Base-by-base conservation (phyloP, 1,284 basidiomycete species). In the Jaminaea rosea region DNA sequence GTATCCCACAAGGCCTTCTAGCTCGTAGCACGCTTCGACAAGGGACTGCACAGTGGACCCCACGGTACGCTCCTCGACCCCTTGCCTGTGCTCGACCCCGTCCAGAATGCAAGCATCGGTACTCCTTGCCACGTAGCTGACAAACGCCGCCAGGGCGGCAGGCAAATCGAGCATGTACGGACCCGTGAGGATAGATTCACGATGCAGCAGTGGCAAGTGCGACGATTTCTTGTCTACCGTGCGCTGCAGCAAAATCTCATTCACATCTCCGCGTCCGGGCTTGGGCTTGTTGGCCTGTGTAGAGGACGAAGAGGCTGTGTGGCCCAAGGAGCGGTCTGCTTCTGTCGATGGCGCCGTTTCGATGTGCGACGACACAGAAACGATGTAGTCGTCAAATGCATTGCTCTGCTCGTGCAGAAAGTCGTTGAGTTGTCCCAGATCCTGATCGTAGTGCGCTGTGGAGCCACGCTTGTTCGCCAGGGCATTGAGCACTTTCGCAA, bases 351-450 rank as follows among this genome's bases (percentile, higher is more conserved):
- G n/a, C n/a, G n/a, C n/a, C n/a, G n/a, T n/a, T n/a, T n/a, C n/a
- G n/a, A n/a, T n/a, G n/a, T n/a, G n/a, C n/a, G n/a, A n/a, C n/a
- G 66, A 69, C 36, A 69, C 55, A 26, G 58, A 55, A 26, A 45
- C 63, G 47, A 69, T 69, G 50, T 61, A 67, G 50, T 69, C 66
- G 47, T 69, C 66, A 46, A 57, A 69, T 10, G 60, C 60, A 3
- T 55, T 50, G n/a, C 56, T 59, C 41, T 66, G 63, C 24, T 54
- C 58, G 4, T 42, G 47, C 13, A 68, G 53, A 41, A 68, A 55
- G n/a, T n/a, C 64, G 36, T 57, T 62, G 31, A 62, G 52, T 31
- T 56, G 62, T n/a, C 53, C 42, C 41, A 67, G 36, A 52, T 62
- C 61, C 51, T 60, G 60, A 21, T 67, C 65, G 50, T 67, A 67